Base-by-base conservation (phyloP, 2,329 filamentous ascomycete species). In the Colletotrichum shisoi region DNA sequence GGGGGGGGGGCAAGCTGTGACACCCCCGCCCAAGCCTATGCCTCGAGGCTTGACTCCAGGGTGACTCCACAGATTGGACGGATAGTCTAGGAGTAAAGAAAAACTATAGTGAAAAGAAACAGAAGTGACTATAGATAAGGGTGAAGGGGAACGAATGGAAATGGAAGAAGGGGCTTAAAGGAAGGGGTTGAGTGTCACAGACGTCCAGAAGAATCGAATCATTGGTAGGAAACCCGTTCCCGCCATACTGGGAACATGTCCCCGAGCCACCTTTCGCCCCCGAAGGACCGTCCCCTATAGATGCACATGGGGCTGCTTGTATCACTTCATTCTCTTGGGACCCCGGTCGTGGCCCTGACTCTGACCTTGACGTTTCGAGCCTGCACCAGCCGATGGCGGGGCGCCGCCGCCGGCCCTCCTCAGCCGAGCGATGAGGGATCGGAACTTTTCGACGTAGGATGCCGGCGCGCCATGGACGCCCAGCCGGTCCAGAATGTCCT, bases 361-460 rank as follows among this genome's bases (percentile, higher is more conserved):
- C 12, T 71, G 71, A 8, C 70, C 71, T 11, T 73, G 71, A 7
- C 79, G 74, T 70, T 81, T 80, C 24, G 75, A 69, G 2, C 76
- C 73, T 19, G 72, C 71, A 9, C 73, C 71, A 4, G 39, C 34
- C 21, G 57, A 37, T 12, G 49, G 15, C 15, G 52, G 24, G 42
- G 70, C 31, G 17, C 69, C 44, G 70, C 73, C 7, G 73, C 57
- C 49, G 3, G 61, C 49, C 53, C 62, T 65, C 63, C 73, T 74
- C 54, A 81, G 57, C 21, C 76, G 73, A 24, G 63, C 57, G 2
- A 80, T 58, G 57, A 80, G 68, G 9, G 73, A 70, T 44, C 74
- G 72, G 19, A 79, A 78, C 58, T 74, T 77, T 15, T 73, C 73
- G 15, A 80, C 73, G 62, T 80, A 81, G 7, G 76, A 70, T 1